Evolutionary conservation across 495 filamentous ascomycete genomes (phyloP), one percentile per base, ranked within the genome.

Genomic region (Filosporella fistucella): DNA sequence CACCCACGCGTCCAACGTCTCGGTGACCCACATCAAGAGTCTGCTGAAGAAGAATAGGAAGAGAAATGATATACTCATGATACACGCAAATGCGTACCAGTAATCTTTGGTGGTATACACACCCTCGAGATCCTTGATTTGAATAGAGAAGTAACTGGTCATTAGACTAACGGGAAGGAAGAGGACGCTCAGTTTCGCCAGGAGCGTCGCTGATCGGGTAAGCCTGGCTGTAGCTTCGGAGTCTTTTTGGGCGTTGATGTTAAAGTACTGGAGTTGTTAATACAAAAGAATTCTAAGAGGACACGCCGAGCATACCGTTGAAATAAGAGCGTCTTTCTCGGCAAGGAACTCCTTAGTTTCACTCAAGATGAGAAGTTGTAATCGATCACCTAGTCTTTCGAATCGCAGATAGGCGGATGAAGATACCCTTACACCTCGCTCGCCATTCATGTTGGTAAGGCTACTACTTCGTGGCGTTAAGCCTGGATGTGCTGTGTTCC

Each of bases 91-190:
- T 26, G 70, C 65, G 16, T 74, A 70, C 88, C 89, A 95, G 58
- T 89, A 95, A 30, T 82, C 74, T 26, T 57, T 72, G 18, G 69
- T 59, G 0, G 71, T 78, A 63, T 86, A 91, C 14, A 70, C 64
- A 4, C 61, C 68, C 35, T 75, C 65, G 8, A 85, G 61, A 11
- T 80, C 80, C 18, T 64, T 57, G 35, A 93, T 72, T 58, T 89
- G 77, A 16, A 83, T 78, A 1, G 81, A 85, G 58, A 93, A 95
- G 67, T 91, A 94, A n/a, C 70, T 83, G 10, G 85, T 90, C 76
- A 93, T 82, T 28, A 95, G 70, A 51, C 80, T 87, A 51, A 95
- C 81, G 3, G 89, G 89, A 35, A 95, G 68, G 66, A 95, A 95
- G 35, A 94, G 68, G 39, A 94, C 88, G 11, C 84, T 88, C 35